These are phyloP conservation scores for Diaporthe longicolla DNA, from an alignment of 2,329 filamentous ascomycete genomes.

Conservation along the genomic window DNA sequence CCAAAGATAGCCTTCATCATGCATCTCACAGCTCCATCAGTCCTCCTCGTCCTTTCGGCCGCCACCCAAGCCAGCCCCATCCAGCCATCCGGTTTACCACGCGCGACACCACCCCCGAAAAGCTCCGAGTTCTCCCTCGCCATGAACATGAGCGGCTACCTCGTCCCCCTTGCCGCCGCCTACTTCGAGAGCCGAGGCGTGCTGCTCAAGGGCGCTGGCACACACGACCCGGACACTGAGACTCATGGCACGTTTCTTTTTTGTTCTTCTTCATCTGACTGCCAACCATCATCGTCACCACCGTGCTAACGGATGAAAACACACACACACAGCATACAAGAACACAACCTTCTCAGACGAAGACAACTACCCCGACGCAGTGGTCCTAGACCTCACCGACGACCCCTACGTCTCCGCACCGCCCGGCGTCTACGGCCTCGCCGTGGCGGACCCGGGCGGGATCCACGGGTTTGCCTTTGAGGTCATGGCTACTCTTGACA, in stretches of 20 bases:
- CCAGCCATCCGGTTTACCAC: background rate
- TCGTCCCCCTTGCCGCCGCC: slow-evolving; percentile 21
- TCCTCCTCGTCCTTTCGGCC: background rate
- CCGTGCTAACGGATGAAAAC: background rate
- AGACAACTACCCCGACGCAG: slow-evolving; percentile 2
- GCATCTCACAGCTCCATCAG: background rate
- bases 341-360: slow-evolving; percentile 8
- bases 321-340: slow-evolving; percentile 26
- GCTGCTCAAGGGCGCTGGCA: background rate
- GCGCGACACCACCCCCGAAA: background rate
- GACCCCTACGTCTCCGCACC: background rate
- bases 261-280: background rate
- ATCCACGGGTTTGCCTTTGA: background rate
- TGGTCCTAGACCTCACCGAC: slow-evolving; percentile 35
- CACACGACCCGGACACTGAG: background rate
- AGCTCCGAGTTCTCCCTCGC: slow-evolving; percentile 34
- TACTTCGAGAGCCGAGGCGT: slow-evolving; percentile 14
- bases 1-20: background rate
- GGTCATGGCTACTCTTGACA: background rate
- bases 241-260: slow-evolving; percentile 1
- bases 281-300: background rate
- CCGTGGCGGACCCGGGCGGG: slow-evolving; percentile 16
- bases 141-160: slow-evolving; percentile 26
- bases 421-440: slow-evolving; percentile 28
- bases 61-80: background rate